These are phyloP conservation scores for Colletotrichum tofieldiae DNA, from an alignment of 2,329 filamentous ascomycete species.

Conservation along the genomic window DNA sequence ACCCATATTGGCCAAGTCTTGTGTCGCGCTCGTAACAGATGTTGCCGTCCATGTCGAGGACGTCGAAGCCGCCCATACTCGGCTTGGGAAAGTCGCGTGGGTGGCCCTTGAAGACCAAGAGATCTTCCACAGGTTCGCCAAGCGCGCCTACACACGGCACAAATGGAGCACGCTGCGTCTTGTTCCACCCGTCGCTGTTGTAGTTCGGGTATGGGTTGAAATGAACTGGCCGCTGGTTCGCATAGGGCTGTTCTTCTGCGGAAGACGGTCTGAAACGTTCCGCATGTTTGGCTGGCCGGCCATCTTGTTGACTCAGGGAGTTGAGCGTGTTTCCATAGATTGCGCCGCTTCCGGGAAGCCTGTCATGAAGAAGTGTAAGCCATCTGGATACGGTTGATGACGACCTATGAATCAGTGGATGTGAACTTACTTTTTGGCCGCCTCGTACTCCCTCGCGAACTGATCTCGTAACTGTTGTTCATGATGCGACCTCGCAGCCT, in stretches of 20 bases:
- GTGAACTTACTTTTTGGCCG: constrained; percentile 58
- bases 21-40: constrained; percentile 79
- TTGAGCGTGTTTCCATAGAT: constrained; percentile 71
- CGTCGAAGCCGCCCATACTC: constrained; percentile 74
- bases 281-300: constrained; percentile 51
- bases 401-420: constrained; percentile 1
- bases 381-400: background rate
- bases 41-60: constrained; percentile 73
- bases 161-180: constrained; percentile 69
- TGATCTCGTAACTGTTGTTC: constrained; percentile 51
- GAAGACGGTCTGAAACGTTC: constrained; percentile 29
- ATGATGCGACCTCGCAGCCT: constrained; percentile 45
- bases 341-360: constrained; percentile 62
- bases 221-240: constrained; percentile 63
- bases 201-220: constrained; percentile 83
- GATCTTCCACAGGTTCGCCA: constrained; percentile 72
- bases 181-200: constrained; percentile 73
- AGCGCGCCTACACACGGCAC: constrained; percentile 76
- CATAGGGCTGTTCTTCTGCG: constrained; percentile 49
- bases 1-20: constrained; percentile 79
- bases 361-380: constrained; percentile 45
- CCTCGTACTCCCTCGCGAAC: constrained; percentile 53
- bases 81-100: constrained; percentile 73
- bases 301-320: constrained; percentile 59
- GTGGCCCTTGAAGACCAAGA: constrained; percentile 75